Evolutionary conservation across 176 grass and related monocot genomes (phyloP), one percentile per base, ranked within the genome.

Genomic region (Musa troglodytarum): DNA sequence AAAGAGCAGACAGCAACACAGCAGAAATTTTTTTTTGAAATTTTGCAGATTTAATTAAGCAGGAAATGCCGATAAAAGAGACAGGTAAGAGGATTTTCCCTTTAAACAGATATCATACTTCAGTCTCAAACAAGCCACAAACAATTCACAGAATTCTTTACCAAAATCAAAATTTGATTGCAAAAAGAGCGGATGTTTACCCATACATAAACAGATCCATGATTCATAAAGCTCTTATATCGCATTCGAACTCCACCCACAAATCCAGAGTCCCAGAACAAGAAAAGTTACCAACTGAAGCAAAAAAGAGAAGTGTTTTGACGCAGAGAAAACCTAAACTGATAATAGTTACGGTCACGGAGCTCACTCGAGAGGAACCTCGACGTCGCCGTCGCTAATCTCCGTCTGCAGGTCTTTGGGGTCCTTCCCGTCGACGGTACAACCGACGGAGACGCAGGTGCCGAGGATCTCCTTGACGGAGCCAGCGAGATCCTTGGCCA

Each of bases 391-490:
- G 58, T 88, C 87, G 14, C 73, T 55, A 61, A 88, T 88, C 87
- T 88, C 87, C 59, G 81, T 72, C 87, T 85, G 87, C 11, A 88
- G 87, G 62, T 88, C 87, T 83, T 88, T 88, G 80, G 87, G 87
- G 76, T 85, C 87, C 72, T 88, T 88, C 67, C 87, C 80, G 71
- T 88, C 87, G 53, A 88, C 87, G 76, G 87, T 88, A 79, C 87
- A 88, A 0, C 87, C 87, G 15, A 88, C 87, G 76, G 82, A 85
- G 65, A 88, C 87, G 76, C 87, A 88, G 34, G 87, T 88, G 19
- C 87, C 83, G 25, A 88, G 87, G 61, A 88, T 88, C 83, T 88
- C 87, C 83, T 88, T 88, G 71, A 88, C 66, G 23, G 83, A 82
- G 65, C 87, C 87, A 9, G 80, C 10, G 52, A 88, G 49, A 0